Evolutionary conservation across 2,329 filamentous ascomycete genomes (phyloP), one percentile per base, ranked within the genome.

Genomic region (Sclerotinia nivalis): DNA sequence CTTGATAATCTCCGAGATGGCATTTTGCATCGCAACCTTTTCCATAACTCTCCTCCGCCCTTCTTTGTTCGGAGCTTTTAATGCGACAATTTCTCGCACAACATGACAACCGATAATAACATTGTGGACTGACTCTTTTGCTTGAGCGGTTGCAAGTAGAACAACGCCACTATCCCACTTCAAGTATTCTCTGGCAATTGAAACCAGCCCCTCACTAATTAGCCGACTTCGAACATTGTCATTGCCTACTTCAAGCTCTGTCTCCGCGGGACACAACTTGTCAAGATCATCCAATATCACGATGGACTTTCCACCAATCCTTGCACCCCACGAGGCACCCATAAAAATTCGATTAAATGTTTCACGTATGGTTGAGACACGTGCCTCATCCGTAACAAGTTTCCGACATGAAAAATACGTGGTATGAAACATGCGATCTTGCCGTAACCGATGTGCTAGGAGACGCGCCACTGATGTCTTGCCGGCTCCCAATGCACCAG

Each of bases 221-320:
- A 98, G 94, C 47, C 93, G 88, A 78, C 94, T 98, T 73, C 95
- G 88, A 25, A 93, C 93, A 77, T 99, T 98, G 75, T 98, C 93
- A 71, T 93, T 94, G 72, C 93, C 93, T 6, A 97, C 92, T 80
- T 97, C 93, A 18, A 99, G 85, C 79, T 99, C 96, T 0, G 94
- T 97, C 80, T 99, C 96, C 0, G 90, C 91, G 0, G 96, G 95
- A 77, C 95, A 98, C 1, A 99, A 84, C 76, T 93, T 93, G 80
- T 99, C 96, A 9, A 99, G 82, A 76, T 99, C 96, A 77, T 99
- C 96, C 1, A 99, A 84, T 62, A 99, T 88, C 28, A 99, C 92
- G 3, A 98, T 79, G 0, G 94, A 88, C 72, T 88, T 90, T 6
- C 96, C 96, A 31, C 93, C 94, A 0, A 96, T 85, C 71, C 95